Percentiles rank a stretch among this genome's conserved stretches.
Evolutionary conservation across 352 stramenopile genomes (phyloP).

Genomic region (Globisporangium carolinianum): DNA sequence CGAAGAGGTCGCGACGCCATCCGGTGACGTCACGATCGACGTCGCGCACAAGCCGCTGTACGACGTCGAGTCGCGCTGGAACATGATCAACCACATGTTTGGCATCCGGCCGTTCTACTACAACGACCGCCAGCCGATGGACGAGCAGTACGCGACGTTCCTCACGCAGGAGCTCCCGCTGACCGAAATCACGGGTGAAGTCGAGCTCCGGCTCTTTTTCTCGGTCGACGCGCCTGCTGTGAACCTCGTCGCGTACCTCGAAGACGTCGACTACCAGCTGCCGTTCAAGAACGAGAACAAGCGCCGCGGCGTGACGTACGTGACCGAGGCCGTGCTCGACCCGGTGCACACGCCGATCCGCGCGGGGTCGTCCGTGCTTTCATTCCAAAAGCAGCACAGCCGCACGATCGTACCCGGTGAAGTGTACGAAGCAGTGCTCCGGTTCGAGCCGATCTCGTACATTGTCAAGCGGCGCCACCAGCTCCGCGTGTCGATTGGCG

Average conservation of each 20-base stretch:
- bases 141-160: constrained; percentile 52
- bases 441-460: constrained; percentile 73
- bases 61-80: constrained; percentile 60
- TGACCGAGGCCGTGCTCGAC: constrained; percentile 71
- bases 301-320: constrained; percentile 69
- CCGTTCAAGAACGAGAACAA: constrained; percentile 80
- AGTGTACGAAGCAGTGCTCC: constrained; percentile 75
- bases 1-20: constrained; percentile 28
- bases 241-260: constrained; percentile 67
- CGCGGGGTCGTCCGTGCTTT: constrained; percentile 54
- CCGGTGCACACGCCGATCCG: constrained; percentile 58
- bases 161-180: constrained; percentile 46
- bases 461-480: constrained; percentile 73
- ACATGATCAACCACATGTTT: constrained; percentile 68
- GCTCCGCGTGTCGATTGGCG: constrained; percentile 62
- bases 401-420: constrained; percentile 51
- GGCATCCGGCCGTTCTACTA: constrained; percentile 71
- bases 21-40: constrained; percentile 27
- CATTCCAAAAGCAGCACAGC: constrained; percentile 51
- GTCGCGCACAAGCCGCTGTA: constrained; percentile 34
- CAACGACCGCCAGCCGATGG: constrained; percentile 53
- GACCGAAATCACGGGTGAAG: constrained; percentile 64
- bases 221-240: constrained; percentile 58
- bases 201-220: constrained; percentile 74
- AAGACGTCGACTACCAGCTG: constrained; percentile 68